phyloP scores from a whole-genome alignment of 768 basidiomycete species.

The Hydnum rufescens region DNA sequence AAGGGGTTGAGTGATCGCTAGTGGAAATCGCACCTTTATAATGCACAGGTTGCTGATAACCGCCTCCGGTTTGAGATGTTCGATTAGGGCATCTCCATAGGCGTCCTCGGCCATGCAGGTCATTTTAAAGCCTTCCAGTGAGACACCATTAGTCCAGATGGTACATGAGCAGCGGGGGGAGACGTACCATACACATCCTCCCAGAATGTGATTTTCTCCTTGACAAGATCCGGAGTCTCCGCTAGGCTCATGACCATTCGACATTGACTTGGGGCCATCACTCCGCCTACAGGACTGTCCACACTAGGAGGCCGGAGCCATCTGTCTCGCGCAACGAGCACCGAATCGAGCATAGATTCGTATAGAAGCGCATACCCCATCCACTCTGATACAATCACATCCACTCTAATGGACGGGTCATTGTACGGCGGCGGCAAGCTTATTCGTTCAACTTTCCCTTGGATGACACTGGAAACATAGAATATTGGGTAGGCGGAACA shows the following conservation, averaged over 20 bases:
- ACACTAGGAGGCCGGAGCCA: slow-evolving; percentile 40
- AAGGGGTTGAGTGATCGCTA: no score
- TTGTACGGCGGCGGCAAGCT: slow-evolving; percentile 30
- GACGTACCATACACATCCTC: slow-evolving; percentile 66
- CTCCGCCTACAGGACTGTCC: slow-evolving; percentile 22
- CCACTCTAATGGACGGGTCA: slow-evolving; percentile 32
- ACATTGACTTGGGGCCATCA: slow-evolving; percentile 85
- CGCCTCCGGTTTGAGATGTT: slow-evolving; percentile 47
- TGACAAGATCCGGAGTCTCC: slow-evolving; percentile 51
- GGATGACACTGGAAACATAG: slow-evolving; percentile 38
- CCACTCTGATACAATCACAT: slow-evolving; percentile 95
- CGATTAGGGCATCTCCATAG: slow-evolving; percentile 68
- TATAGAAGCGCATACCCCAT: slow-evolving; percentile 89
- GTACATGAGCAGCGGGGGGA: not conserved
- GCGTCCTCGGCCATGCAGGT: slow-evolving; percentile 57
- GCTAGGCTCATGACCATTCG: slow-evolving; percentile 70
- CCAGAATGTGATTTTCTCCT: slow-evolving; percentile 83
- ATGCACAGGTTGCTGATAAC: slow-evolving; percentile 40
- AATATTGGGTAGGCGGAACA: slow-evolving; percentile 2
- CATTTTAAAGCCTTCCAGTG: slow-evolving; percentile 59
- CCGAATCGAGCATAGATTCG: slow-evolving; percentile 96
- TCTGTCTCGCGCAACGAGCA: slow-evolving; percentile 69
- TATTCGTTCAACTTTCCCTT: slow-evolving; percentile 82
- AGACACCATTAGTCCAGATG: not conserved
- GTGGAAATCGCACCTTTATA: slow-evolving; percentile 36